Percentiles rank a stretch among this genome's conserved stretches.
These are phyloP conservation scores for Coleophoma crateriformis DNA, from an alignment of 2,329 filamentous ascomycete genomes.

Conservation along the genomic window DNA sequence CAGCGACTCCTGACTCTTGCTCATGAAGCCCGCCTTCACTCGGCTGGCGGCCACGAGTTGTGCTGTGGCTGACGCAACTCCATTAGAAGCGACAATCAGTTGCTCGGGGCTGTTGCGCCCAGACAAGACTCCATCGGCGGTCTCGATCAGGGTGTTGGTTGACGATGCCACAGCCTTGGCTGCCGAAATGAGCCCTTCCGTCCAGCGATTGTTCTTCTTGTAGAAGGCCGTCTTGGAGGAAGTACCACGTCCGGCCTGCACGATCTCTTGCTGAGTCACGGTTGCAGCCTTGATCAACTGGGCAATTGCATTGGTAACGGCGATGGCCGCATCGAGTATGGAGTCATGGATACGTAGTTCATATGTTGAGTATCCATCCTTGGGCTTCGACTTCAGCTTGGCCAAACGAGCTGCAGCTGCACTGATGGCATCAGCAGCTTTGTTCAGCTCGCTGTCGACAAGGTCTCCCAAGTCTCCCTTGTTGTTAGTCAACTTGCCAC, in stretches of 20 bases:
- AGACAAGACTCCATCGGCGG: slow-evolving; percentile 89
- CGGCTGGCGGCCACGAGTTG: slow-evolving; percentile 93
- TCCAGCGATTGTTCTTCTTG: slow-evolving; percentile 99
- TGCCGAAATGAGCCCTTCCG: slow-evolving; percentile 92
- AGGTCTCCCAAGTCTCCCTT: slow-evolving; percentile 88
- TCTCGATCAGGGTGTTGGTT: slow-evolving; percentile 96
- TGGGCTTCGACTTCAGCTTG: slow-evolving; percentile 93
- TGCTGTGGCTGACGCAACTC: slow-evolving; percentile 91
- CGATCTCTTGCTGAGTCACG: slow-evolving; percentile 90
- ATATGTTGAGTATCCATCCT: slow-evolving; percentile 91
- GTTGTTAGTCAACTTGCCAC: slow-evolving; percentile 69
- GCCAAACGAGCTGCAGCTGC: slow-evolving; percentile 83
- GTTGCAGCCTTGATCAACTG: slow-evolving; percentile 94
- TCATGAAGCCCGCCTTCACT: slow-evolving; percentile 98
- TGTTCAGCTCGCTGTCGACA: slow-evolving; percentile 85
- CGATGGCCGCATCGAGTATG: slow-evolving; percentile 87
- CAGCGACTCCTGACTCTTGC: slow-evolving; percentile 87
- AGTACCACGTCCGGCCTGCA: slow-evolving; percentile 82
- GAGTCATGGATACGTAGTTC: slow-evolving; percentile 94
- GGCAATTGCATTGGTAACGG: slow-evolving; percentile 89
- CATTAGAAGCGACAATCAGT: slow-evolving; percentile 94
- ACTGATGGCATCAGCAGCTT: slow-evolving; percentile 92
- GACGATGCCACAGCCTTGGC: slow-evolving; percentile 92
- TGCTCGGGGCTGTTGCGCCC: slow-evolving; percentile 92
- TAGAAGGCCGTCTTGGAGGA: slow-evolving; percentile 92